Evolutionary conservation across 768 basidiomycete genomes (phyloP).

Genomic region (Mycena galopus): DNA sequence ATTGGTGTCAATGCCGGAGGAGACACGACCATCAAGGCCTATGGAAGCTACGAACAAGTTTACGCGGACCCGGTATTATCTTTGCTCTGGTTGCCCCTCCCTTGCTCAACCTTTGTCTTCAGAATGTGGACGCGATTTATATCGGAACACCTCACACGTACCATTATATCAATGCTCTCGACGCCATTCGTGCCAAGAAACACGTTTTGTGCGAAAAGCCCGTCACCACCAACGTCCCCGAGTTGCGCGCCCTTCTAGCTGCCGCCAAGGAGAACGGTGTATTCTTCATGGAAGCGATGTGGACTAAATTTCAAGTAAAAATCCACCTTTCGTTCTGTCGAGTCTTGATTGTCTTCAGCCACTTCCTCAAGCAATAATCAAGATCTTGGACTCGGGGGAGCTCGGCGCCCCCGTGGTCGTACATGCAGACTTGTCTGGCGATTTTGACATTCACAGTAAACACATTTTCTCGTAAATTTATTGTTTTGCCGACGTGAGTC

Average conservation of each 20-base stretch:
- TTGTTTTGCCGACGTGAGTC: not conserved
- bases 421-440: constrained; percentile 81
- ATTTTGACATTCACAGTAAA: constrained; percentile 78
- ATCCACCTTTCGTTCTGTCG: no score
- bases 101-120: not conserved
- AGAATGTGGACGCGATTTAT: constrained; percentile 85
- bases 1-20: constrained; percentile 65
- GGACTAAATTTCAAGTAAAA: no score
- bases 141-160: constrained; percentile 89
- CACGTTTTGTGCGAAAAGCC: constrained; percentile 93
- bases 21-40: constrained; percentile 70
- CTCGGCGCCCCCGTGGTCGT: constrained; percentile 77
- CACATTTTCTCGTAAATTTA: constrained; percentile 38
- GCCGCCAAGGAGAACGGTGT: constrained; percentile 83
- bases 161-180: constrained; percentile 84
- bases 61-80: constrained; percentile 72
- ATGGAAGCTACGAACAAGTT: constrained; percentile 81
- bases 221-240: constrained; percentile 81
- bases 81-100: not conserved
- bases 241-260: constrained; percentile 78
- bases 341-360: constrained; percentile 89
- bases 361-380: constrained; percentile 72
- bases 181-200: constrained; percentile 83
- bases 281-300: constrained; percentile 94
- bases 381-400: constrained; percentile 70